Percentiles rank a stretch among this genome's conserved stretches.
phyloP scores from a whole-genome alignment of 1,139 yeast genomes.

The Sugiyamaella neomexicana region DNA sequence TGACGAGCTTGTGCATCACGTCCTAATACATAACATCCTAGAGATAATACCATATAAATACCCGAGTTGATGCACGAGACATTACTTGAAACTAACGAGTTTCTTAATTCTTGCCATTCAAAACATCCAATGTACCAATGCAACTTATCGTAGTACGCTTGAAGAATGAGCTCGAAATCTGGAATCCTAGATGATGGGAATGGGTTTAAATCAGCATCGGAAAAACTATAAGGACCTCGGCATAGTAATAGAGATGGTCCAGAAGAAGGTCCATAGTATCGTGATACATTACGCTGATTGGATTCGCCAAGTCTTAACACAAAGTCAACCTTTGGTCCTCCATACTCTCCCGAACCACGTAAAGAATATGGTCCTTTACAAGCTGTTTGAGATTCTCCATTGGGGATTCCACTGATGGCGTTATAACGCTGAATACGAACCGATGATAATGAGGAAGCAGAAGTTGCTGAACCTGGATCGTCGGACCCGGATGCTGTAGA shows the following conservation, averaged over 20 bases:
- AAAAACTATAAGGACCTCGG: constrained; percentile 17
- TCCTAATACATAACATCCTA: constrained; percentile 21
- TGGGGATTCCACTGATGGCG: not conserved
- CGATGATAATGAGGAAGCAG: constrained; percentile 1
- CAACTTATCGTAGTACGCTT: constrained; percentile 22
- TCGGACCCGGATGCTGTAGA: not conserved
- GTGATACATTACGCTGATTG: constrained; percentile 22
- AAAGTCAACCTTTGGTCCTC: constrained; percentile 16
- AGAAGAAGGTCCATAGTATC: constrained; percentile 29
- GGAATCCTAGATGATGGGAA: constrained; percentile 26
- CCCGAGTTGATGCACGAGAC: constrained; percentile 25
- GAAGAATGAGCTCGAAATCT: constrained; percentile 21
- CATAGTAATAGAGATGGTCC: constrained; percentile 29
- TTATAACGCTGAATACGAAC: not conserved
- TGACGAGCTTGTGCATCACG: constrained; percentile 21
- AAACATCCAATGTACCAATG: constrained; percentile 29
- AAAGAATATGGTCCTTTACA: not conserved
- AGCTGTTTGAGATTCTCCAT: not conserved
- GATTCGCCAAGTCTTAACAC: constrained; percentile 25
- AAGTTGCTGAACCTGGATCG: constrained; percentile 6
- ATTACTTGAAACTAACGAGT: constrained; percentile 23
- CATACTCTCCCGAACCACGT: constrained; percentile 8
- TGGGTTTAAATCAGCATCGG: constrained; percentile 17
- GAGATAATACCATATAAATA: constrained; percentile 25
- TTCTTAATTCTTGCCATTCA: constrained; percentile 24